phyloP scores from a whole-genome alignment of 2,329 filamentous ascomycete genomes.

The Epichloe typhina region DNA sequence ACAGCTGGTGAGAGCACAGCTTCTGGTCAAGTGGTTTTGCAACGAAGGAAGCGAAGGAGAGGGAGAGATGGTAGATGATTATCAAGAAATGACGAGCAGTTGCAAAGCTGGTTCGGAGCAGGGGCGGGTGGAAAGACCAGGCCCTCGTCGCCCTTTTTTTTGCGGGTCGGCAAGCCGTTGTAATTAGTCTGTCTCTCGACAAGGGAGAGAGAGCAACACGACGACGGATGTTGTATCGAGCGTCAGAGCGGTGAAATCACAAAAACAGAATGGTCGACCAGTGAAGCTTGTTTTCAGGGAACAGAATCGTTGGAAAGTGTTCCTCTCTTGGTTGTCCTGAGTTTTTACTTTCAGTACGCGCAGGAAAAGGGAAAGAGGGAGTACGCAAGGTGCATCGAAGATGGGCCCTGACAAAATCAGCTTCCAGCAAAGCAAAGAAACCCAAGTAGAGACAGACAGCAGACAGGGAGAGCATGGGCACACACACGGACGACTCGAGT shows the following conservation, averaged over 20 bases:
- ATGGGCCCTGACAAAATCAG: too few relatives aligned
- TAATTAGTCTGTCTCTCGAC: constrained; percentile 1
- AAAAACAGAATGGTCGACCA: background rate
- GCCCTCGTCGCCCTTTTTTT: constrained; percentile 5
- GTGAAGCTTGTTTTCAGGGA: background rate
- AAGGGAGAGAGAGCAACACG: constrained; percentile 2
- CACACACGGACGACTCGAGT: background rate
- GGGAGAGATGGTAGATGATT: background rate
- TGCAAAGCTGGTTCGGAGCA: background rate
- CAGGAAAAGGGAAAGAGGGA: background rate
- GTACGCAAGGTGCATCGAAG: too few relatives aligned
- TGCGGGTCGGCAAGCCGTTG: constrained; percentile 1
- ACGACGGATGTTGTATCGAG: background rate
- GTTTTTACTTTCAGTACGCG: background rate
- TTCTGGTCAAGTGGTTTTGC: background rate
- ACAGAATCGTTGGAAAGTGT: background rate
- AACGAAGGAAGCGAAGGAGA: background rate
- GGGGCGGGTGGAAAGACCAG: constrained; percentile 1
- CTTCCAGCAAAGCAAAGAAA: too few relatives aligned
- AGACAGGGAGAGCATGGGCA: background rate
- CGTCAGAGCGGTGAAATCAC: background rate
- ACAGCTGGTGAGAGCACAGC: background rate
- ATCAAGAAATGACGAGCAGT: constrained; percentile 3
- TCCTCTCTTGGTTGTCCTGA: too few relatives aligned
- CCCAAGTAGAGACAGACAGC: background rate